Conservation (phyloP, 1,284 basidiomycete genomes). For the Vanrija sp. region DNA sequence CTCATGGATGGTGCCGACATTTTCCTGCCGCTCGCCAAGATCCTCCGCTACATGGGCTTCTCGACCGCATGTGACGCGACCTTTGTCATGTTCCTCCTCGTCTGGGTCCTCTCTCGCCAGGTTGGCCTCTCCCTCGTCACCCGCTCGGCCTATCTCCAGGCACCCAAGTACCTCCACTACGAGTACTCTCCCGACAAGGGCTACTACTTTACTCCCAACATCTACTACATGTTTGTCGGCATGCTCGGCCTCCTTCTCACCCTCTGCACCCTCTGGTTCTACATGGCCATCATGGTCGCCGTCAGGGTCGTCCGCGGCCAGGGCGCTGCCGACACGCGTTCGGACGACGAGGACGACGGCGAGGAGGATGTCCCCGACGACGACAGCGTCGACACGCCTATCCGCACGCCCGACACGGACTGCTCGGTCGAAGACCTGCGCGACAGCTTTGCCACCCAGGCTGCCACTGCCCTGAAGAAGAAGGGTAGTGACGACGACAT, state of each 20-base stretch:
- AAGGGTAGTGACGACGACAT: too few species aligned
- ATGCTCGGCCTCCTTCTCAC: conserved; percentile 60
- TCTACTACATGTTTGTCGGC: conserved; percentile 55
- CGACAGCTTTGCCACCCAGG: too few species aligned
- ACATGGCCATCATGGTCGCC: conserved; percentile 75
- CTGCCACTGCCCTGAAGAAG: too few species aligned
- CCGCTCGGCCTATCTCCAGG: conserved; percentile 58
- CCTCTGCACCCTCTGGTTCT: conserved; percentile 79
- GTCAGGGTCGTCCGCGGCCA: conserved; percentile 71
- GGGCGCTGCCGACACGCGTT: conserved; percentile 77
- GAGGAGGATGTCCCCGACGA: conserved; percentile 11
- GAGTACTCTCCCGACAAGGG: conserved; percentile 62
- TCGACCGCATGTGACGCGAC: conserved; percentile 67
- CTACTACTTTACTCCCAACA: conserved; percentile 56
- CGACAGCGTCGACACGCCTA: too few species aligned
- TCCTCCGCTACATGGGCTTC: conserved; percentile 77
- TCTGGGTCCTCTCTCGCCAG: conserved; percentile 87
- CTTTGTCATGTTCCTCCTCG: conserved; percentile 77
- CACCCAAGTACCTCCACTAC: conserved; percentile 54
- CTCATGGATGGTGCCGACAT: conserved; percentile 95
- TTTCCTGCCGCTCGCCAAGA: conserved; percentile 87
- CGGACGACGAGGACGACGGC: conserved; percentile 65
- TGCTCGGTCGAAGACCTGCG: too few species aligned
- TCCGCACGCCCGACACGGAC: too few species aligned
- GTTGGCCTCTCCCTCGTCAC: conserved; percentile 70